phyloP scores from a whole-genome alignment of 495 filamentous ascomycete species.

The Glonium stellatum region DNA sequence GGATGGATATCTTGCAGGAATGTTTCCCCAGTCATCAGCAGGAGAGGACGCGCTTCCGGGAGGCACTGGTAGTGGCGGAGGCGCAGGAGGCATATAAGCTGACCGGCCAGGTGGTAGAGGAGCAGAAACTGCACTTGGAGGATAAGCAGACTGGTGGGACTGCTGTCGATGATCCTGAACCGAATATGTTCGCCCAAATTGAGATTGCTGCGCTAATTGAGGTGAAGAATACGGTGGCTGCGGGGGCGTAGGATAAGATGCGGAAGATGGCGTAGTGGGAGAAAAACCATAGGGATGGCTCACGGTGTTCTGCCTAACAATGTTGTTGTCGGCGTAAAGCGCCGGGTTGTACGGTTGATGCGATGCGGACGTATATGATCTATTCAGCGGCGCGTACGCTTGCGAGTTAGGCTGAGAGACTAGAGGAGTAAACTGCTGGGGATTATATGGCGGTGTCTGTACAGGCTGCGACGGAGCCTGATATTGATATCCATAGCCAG shows the following conservation, averaged over 20 bases:
- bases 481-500: conserved; percentile 44
- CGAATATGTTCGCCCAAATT: conserved; percentile 22
- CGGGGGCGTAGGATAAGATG: conserved; percentile 21
- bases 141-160: background rate
- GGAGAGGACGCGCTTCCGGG: conserved; percentile 20
- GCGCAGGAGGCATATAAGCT: conserved; percentile 26
- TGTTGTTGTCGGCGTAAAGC: conserved; percentile 39
- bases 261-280: conserved; percentile 19
- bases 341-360: conserved; percentile 70
- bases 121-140: background rate
- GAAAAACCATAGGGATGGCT: conserved; percentile 31
- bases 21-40: conserved; percentile 27
- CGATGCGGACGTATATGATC: conserved; percentile 29
- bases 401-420: conserved; percentile 51
- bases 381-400: conserved; percentile 31
- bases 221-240: conserved; percentile 18
- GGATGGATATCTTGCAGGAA: conserved; percentile 44
- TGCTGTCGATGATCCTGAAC: conserved; percentile 19
- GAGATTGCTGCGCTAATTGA: conserved; percentile 23
- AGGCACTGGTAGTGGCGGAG: conserved; percentile 26
- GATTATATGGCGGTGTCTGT: conserved; percentile 63
- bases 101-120: conserved; percentile 5
- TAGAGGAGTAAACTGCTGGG: conserved; percentile 66
- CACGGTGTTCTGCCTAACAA: conserved; percentile 20
- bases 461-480: conserved; percentile 45